Evolutionary conservation across 1,139 yeast genomes (phyloP), one percentile per base, ranked within the genome.

Genomic region (Blastobotrys proliferans): DNA sequence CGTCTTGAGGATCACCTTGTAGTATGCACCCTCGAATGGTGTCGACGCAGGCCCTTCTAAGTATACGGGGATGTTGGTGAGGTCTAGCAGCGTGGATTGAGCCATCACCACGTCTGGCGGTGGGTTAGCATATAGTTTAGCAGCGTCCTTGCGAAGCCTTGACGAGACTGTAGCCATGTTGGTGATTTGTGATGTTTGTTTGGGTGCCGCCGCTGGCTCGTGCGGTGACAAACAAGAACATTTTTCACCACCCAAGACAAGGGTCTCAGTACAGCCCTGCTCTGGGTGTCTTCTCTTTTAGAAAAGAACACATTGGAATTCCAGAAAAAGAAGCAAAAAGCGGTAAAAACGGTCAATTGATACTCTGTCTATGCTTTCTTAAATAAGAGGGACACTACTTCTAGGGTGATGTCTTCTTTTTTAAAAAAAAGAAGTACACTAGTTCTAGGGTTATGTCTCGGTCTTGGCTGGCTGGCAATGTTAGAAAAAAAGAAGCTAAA

Each of bases 21-120:
- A 83, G 41, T 65, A 62, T 2, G 81, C 81, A 10, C 70, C 67
- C 40, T 68, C 68, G 54, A 78, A 81, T 0, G 77, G 73, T 1
- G 80, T 68, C 28, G 72, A 75, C 1, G 53, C 51, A 0, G 84
- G 84, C 18, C 86, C 86, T 38, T 44, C 33, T 16, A 38, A 35
- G 14, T 35, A 22, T 16, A 35, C 35, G 17, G 26, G 8, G n/a
- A 38, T 32, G 16, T 39, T 28, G 13, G 38, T 35, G 4, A 40
- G 30, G 16, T 26, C 37, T 30, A 16, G 41, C 5, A 40, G 25
- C 14, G 41, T 47, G 25, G 35, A 40, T 20, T 43, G 47, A 1
- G 40, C 29, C n/a, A 39, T 22, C 1, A 32, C 19, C 9, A 47
- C 43, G 32, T 52, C 56, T 9, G 56, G 46, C 4, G 54, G 53